These are phyloP conservation scores for Scheffersomyces insectosa DNA, from an alignment of 1,139 yeast genomes.

Conservation along the genomic window DNA sequence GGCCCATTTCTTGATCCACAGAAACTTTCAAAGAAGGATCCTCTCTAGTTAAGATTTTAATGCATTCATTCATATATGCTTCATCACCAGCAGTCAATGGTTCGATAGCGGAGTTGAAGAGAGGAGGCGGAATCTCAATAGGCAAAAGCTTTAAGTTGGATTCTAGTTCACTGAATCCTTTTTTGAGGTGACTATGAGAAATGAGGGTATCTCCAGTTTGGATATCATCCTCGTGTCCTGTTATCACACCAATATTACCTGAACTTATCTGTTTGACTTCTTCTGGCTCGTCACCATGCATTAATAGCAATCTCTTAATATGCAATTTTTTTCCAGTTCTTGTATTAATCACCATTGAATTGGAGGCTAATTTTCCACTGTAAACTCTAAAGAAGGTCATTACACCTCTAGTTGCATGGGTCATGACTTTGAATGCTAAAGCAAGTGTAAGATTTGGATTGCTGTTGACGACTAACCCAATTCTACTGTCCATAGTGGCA, in stretches of 20 bases:
- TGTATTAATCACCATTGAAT: slow-evolving; percentile 65
- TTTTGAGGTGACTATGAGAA: slow-evolving; percentile 47
- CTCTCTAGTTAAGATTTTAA: slow-evolving; percentile 67
- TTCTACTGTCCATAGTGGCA: slow-evolving; percentile 35
- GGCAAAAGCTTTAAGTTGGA: slow-evolving; percentile 63
- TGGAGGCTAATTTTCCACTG: slow-evolving; percentile 69
- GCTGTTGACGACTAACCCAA: slow-evolving; percentile 55
- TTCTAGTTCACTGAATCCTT: slow-evolving; percentile 54
- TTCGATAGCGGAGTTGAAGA: slow-evolving; percentile 81
- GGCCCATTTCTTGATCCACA: slow-evolving; percentile 85
- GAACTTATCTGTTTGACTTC: slow-evolving; percentile 62
- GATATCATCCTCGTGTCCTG: slow-evolving; percentile 69
- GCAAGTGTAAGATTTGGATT: slow-evolving; percentile 69
- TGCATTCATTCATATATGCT: slow-evolving; percentile 65
- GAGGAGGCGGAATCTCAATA: slow-evolving; percentile 87
- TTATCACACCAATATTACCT: slow-evolving; percentile 90
- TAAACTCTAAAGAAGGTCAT: slow-evolving; percentile 88
- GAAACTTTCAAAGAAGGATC: slow-evolving; percentile 74
- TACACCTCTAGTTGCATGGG: slow-evolving; percentile 80
- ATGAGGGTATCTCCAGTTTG: slow-evolving; percentile 90
- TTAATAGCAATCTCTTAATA: slow-evolving; percentile 66
- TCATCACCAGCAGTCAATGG: slow-evolving; percentile 84
- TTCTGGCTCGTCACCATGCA: slow-evolving; percentile 88
- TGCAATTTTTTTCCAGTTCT: slow-evolving; percentile 67
- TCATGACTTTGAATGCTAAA: slow-evolving; percentile 85